Evolutionary conservation across 75 land plant species (phyloP), one percentile per base, ranked within the genome.

Genomic region (Picea sitchensis): DNA sequence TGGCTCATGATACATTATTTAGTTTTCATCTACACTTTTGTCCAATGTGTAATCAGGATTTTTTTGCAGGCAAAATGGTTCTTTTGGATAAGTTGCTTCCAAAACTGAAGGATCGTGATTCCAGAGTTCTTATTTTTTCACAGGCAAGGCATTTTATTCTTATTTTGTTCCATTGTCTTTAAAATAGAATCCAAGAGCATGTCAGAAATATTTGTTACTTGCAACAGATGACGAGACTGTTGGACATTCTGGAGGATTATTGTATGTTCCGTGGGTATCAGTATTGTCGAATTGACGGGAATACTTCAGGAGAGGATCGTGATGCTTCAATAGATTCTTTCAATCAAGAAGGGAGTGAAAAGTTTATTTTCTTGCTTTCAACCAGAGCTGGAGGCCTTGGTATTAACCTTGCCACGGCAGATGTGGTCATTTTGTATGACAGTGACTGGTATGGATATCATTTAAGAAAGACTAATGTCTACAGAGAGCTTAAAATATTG

Each of bases 351-450:
- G 94, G 94, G 67, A 97, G 99, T 88, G 98, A 97, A 62, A 97
- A 97, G 77, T 97, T 97, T 73, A 84, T 92, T 41, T 97, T 97
- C 79, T 78, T 97, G 62, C 91, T 97, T 56, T 97, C 99, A 75
- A 97, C 99, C 23, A 87, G 99, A 81, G 99, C 99, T 69, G 99
- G 99, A 80, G 99, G 99, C 15, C 88, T 98, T 77, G 99, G 99
- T 26, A 95, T 98, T 51, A 98, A 98, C 80, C 89, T 98, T 87
- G 98, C 98, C 2, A 95, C 99, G 83, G 99, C 99, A 57, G 99
- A 98, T 86, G 88, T 93, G 79, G 99, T 98, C 75, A 93, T 98
- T 80, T 89, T 98, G 59, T 98, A 95, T 85, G 99, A 98, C 80
- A 98, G 98, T 87, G 99, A 98, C 67, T 98, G 99, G 99, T 93